Evolutionary conservation across 371 early-diverging fungal species (phyloP), one percentile per base, ranked within the genome.

Genomic region (Conidiobolus coronatus): DNA sequence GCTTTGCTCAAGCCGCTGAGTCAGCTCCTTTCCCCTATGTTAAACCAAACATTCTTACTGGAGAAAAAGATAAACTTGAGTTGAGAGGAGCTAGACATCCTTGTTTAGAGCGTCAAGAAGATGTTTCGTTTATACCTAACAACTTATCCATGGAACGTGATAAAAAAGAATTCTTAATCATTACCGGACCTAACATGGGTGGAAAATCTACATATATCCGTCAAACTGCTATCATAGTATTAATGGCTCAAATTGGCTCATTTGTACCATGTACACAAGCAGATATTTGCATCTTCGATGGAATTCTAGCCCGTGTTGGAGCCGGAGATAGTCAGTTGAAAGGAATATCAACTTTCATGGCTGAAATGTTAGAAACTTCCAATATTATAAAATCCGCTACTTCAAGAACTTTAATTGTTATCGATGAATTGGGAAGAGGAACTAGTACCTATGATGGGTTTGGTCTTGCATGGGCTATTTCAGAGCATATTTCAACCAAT

Each of bases 371-470:
- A 12, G 98, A 99, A 61, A 92, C 97, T 1, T 77, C 94, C 0
- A 73, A 82, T 1, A 97, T 98, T 55, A 59, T 96, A 19, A 73
- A 81, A 66, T 64, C 79, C 2, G 88, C 95, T 1, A 84, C 95
- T 0, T 34, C 57, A 1, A 65, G 82, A 40, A 93, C 96, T 0
- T 68, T 99, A 8, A 83, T 99, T 35, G 85, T 99, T 48, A 92
- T 99, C 56, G 99, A 99, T 62, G 99, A 99, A 59, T 77, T 98
- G 14, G 98, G 98, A 18, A 73, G 98, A 50, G 99, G 99, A 21
- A 99, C 99, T 33, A 84, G 87, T 50, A 96, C 97, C 1, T 86
- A 83, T 55, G 99, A 99, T 62, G 99, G 99, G 5, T 81, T 89
- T 56, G 93, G 96, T 15, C 63, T 99, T 36, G 97, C 97, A 9